Base-by-base conservation (phyloP, 345 rosid genomes). In the Erysimum cheiranthoides region DNA sequence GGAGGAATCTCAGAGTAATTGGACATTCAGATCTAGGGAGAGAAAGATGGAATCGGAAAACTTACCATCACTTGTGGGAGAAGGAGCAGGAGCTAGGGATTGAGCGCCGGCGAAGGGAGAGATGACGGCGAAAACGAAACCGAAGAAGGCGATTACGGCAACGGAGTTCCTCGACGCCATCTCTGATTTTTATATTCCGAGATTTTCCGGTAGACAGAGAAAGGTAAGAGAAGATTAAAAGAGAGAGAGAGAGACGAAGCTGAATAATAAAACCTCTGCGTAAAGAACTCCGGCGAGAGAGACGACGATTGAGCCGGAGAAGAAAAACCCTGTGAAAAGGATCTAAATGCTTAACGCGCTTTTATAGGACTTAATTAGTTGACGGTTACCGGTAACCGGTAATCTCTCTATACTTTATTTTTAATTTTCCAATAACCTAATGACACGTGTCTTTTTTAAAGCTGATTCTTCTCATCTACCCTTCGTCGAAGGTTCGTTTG, bases 51-150 rank as follows among this genome's bases (percentile, higher is more conserved):
- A 17, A 9, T 18, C 14, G 34, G 9, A 34, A 10, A 66, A 30
- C 32, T 74, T 31, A 88, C 93, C 93, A 32, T 89, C 93, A 68
- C 86, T 84, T 8, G 89, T 73, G 50, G 91, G 87, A 56, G 89
- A 74, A n/a, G 93, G 93, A 70, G 89, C 85, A 9, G 84, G 78
- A 70, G 84, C 74, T 12, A 81, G 4, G 47, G 84, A 72, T 46
- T 81, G 86, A 45, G 86, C 82, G 17, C 62, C 61, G 72, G 79
- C 67, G 56, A 78, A 69, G 1, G 80, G 78, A 8, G 75, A 77
- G 10, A 74, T 61, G 49, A 83, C 66, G 72, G 79, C 70, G 34
- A 78, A 69, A 14, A 81, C 39, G 64, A 81, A 51, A 49, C 76
- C 52, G 31, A 79, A 13, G 18, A 80, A 11, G 11, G 79, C 75